Base-by-base conservation (phyloP, 2,329 filamentous ascomycete species). In the Cladophialophora immunda region DNA sequence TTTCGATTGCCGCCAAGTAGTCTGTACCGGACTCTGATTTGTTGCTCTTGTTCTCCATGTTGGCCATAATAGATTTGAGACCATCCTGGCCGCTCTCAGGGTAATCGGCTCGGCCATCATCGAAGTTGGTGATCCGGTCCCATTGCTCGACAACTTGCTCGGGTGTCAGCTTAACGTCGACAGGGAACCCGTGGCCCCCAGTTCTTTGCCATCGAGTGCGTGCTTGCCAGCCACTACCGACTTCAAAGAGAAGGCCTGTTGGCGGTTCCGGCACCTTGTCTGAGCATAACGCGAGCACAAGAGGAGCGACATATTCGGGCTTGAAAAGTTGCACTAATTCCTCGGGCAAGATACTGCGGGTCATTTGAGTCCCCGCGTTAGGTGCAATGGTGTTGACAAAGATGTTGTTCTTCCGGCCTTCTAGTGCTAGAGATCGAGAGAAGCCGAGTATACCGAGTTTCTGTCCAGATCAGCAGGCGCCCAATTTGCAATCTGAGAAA, bases 321-420 rank as follows among this genome's bases (percentile, higher is more conserved):
- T 98, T 99, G 86, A 99, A 97, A 54, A 95, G 94, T 84, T 98
- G 94, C 19, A 99, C 94, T 83, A 98, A 89, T 84, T 99, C 95
- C 81, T 97, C 93, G 32, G 95, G 95, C 85, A 99, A 87, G 78
- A 99, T 92, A 58, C 92, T 94, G 73, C 90, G 88, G 64, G 95
- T 99, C 92, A 99, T 95, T 77, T 90, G 89, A 53, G 95, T 99
- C 74, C 95, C 95, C 45, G 95, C 95, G 76, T 98, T 99, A 73
- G 95, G 95, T 27, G 95, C 95, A 76, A 99, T 97, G 66, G 94
- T 97, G 86, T 99, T 99, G 80, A 97, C 92, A 75, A 89, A 93
- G 80, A 99, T 98, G 85, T 97, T 97, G 86, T 99, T 93, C 85
- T 98, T 98, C 77, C 87, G 87, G 75, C 95, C 95, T 82, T 99